Evolutionary conservation across 768 basidiomycete species (phyloP).

Genomic region (Tylopilus vinaceipallidus): DNA sequence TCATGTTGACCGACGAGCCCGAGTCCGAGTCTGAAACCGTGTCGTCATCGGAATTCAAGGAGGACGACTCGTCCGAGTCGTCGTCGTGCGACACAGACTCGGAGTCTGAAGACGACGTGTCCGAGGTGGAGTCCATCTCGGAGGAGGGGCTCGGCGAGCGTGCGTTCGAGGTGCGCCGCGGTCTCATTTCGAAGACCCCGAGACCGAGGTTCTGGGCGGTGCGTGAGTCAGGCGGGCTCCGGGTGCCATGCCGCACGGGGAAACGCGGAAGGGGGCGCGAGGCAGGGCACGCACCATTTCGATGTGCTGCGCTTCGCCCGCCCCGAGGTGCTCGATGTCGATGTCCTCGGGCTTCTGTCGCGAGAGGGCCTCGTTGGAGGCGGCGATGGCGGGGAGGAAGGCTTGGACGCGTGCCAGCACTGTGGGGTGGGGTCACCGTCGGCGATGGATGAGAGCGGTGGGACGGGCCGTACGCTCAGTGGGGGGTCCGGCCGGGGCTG

Average conservation of each 20-base stretch:
- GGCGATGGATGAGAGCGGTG: neutral
- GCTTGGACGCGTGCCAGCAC: slow-evolving; percentile 65
- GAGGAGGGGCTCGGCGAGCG: slow-evolving; percentile 15
- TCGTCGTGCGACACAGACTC: slow-evolving; percentile 12
- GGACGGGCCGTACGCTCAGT: slow-evolving; percentile 44
- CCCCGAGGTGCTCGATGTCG: slow-evolving; percentile 65
- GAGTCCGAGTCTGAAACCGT: slow-evolving; percentile 16
- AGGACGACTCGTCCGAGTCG: slow-evolving; percentile 3
- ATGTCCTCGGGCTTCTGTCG: slow-evolving; percentile 53
- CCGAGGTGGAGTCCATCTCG: slow-evolving; percentile 3
- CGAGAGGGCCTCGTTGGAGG: slow-evolving; percentile 56
- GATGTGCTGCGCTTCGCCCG: slow-evolving; percentile 51
- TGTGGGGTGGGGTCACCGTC: slow-evolving; percentile 25
- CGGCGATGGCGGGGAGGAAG: slow-evolving; percentile 65
- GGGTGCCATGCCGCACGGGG: neutral
- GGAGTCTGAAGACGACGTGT: slow-evolving; percentile 11
- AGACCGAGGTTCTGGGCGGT: slow-evolving; percentile 58
- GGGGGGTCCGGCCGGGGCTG: slow-evolving; percentile 40
- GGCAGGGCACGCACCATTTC: slow-evolving; percentile 51
- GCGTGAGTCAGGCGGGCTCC: neutral
- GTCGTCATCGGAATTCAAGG: slow-evolving; percentile 9
- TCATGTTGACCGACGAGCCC: slow-evolving; percentile 31
- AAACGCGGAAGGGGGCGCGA: neutral
- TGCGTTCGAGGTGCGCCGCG: slow-evolving; percentile 16
- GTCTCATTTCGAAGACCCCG: slow-evolving; percentile 51